Conservation (phyloP, 768 basidiomycete genomes). For the Suillus weaverae region DNA sequence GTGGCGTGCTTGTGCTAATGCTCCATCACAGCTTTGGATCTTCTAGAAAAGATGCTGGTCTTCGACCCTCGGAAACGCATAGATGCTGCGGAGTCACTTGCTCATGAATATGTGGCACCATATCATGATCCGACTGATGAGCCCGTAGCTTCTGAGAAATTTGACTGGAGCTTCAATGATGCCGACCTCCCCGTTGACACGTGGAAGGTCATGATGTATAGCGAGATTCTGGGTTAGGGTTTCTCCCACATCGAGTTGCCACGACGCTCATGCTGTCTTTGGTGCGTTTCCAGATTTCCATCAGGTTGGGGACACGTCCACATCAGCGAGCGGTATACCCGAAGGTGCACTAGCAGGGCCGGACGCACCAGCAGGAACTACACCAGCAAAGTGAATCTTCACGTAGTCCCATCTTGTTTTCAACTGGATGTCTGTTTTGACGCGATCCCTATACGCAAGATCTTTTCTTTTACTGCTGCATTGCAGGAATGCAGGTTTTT, state of each 20-base stretch:
- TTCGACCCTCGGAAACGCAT: conserved; percentile 98
- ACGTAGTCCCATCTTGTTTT: not conserved
- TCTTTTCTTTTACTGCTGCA: conserved; percentile 4
- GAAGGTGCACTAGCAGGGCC: conserved; percentile 73
- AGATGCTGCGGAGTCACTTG: conserved; percentile 87
- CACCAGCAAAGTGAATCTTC: conserved; percentile 10
- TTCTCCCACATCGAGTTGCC: not conserved
- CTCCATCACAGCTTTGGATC: conserved; percentile 70
- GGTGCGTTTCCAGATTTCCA: conserved; percentile 64
- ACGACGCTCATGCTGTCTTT: conserved; percentile 1
- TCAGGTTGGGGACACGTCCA: conserved; percentile 61
- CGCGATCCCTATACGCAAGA: conserved; percentile 1
- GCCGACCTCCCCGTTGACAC: conserved; percentile 98
- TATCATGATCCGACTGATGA: conserved; percentile 99
- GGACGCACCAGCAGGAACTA: conserved; percentile 34
- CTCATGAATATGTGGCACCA: conserved; percentile 91
- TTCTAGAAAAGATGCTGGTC: conserved; percentile 98
- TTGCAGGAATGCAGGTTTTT: conserved; percentile 5
- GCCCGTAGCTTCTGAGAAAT: conserved; percentile 88
- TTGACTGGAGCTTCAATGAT: conserved; percentile 99
- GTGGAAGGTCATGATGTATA: conserved; percentile 99
- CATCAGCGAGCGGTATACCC: conserved; percentile 38
- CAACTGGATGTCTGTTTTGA: not conserved
- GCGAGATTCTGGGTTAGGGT: conserved; percentile 86
- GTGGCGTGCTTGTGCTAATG: not conserved